Conservation (phyloP, 495 filamentous ascomycete genomes). For the Thermothielavioides terrestris region DNA sequence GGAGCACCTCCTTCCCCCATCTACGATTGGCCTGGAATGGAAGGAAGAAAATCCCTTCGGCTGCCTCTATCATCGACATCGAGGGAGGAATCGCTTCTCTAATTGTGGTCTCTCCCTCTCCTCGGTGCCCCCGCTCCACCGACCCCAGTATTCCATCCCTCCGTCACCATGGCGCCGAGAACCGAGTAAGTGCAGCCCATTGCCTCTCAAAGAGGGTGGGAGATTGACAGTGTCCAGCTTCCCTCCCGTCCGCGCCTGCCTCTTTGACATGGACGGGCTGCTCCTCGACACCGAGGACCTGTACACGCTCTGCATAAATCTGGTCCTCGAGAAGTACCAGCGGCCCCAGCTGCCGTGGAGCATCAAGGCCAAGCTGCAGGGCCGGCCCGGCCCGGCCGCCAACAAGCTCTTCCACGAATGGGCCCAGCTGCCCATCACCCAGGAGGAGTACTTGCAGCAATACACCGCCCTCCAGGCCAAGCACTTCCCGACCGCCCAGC, state of each 20-base stretch:
- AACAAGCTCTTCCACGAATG: conserved; percentile 51
- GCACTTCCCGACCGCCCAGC: conserved; percentile 61
- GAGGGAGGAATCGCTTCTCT: no score
- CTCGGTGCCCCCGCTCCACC: no score
- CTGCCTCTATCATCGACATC: no score
- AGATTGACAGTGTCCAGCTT: conserved; percentile 36
- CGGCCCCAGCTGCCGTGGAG: conserved; percentile 74
- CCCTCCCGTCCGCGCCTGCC: conserved; percentile 78
- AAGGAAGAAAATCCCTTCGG: no score
- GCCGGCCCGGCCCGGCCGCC: conserved; percentile 69
- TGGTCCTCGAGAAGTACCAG: conserved; percentile 64
- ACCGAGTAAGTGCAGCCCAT: conserved; percentile 31
- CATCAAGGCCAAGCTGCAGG: conserved; percentile 91
- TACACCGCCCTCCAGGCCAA: conserved; percentile 52
- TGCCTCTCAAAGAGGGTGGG: neutral
- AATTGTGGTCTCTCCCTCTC: no score
- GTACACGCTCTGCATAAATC: conserved; percentile 77
- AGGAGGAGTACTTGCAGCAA: conserved; percentile 53
- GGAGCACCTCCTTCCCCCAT: no score
- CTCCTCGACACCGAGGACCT: conserved; percentile 90
- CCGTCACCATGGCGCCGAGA: conserved; percentile 29
- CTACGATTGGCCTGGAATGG: no score
- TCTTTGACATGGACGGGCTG: conserved; percentile 98
- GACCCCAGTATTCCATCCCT: conserved; percentile 66
- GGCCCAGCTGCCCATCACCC: conserved; percentile 75